Base-by-base conservation (phyloP, 2,329 filamentous ascomycete genomes). In the Dendrostoma leiphaemia region DNA sequence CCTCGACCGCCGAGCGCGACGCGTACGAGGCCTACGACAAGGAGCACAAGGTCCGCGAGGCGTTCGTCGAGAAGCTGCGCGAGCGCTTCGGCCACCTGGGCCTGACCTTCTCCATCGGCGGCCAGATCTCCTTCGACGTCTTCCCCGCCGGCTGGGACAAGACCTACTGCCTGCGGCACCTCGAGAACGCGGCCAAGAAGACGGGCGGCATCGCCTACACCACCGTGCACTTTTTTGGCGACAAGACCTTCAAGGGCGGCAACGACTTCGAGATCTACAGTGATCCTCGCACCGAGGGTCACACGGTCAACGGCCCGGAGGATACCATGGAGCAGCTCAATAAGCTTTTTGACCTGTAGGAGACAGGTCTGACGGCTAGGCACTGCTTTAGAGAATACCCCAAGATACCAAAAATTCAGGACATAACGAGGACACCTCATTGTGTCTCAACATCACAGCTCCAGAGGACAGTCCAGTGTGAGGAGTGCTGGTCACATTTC, bases 61-160 rank as follows among this genome's bases (percentile, higher is more conserved):
- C 80, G 65, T 86, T 99, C 67, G 88, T 97, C 55, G 81, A 79
- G 61, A 82, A 80, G 59, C 78, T 97, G 67, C 87, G 84, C 74
- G 85, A 92, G 74, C 82, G 86, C 64, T 97, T 99, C 73, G 81
- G 84, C 2, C 85, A 96, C 71, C 77, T 90, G 60, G 91, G 90
- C 32, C 78, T 97, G 65, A 97, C 90, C 38, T 97, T 88, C 79
- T 93, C 91, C 60, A 96, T 99, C 65, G 94, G 94, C 64, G 94
- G 94, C 50, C 91, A 97, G 70, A 97, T 99, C 74, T 97, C 92
- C 57, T 99, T 99, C 72, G 94, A 99, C 69, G 89, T 97, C 65
- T 99, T 99, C 82, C 94, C 94, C 60, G 83, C 79, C 2, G 94
- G 94, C 67, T 99, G 94, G 94, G 94, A 99, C 77, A 99, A 97